Conservation (phyloP, 176 grass and related monocot genomes). For the Echinochloa phyllopogon region DNA sequence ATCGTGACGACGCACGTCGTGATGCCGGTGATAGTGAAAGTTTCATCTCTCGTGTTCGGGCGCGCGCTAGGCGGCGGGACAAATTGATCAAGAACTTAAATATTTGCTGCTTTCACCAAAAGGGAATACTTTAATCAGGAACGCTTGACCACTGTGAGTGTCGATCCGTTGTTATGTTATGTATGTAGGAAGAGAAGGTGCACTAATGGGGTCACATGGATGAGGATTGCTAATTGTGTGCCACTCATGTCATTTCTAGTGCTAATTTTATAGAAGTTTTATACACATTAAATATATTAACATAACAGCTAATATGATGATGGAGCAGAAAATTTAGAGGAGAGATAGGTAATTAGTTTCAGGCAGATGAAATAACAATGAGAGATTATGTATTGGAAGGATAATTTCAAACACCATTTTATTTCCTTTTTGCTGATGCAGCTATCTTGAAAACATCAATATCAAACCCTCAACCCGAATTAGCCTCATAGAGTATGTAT, state of each 20-base stretch:
- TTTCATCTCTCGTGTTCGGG: not conserved
- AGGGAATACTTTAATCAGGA: not conserved
- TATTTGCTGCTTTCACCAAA: not conserved
- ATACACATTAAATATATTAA: too few species aligned
- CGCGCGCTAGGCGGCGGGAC: not conserved
- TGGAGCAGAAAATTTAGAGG: too few species aligned
- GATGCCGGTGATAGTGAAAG: slow-evolving; percentile 21
- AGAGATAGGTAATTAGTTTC: too few species aligned
- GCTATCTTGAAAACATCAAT: too few species aligned
- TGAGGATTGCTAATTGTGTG: not conserved
- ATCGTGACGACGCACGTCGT: slow-evolving; percentile 44
- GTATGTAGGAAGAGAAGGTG: not conserved
- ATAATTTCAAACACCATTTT: too few species aligned
- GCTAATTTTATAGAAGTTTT: too few species aligned
- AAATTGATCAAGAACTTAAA: not conserved
- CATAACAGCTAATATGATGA: too few species aligned
- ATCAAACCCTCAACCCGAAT: too few species aligned
- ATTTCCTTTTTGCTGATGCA: too few species aligned
- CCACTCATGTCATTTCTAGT: not conserved
- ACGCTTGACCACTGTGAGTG: slow-evolving; percentile 4
- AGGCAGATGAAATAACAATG: too few species aligned
- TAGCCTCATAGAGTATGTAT: not conserved
- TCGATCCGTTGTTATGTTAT: not conserved
- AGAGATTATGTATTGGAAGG: too few species aligned
- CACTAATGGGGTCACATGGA: not conserved